Percentiles rank a stretch among this genome's conserved stretches.
Conservation (phyloP, 805 yeast species). For the Kregervanrija delftensis region DNA sequence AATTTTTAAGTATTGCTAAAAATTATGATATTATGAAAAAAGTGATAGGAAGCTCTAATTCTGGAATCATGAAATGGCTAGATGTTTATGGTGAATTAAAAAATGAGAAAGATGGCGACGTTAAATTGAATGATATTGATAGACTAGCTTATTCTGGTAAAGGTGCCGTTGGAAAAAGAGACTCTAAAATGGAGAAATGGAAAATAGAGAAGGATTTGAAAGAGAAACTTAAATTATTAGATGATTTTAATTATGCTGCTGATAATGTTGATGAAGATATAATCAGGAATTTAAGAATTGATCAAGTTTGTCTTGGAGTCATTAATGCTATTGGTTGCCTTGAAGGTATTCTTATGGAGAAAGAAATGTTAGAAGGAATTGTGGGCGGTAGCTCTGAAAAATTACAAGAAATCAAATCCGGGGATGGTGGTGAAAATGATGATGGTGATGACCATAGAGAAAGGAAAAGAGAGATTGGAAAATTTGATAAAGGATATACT, state of each 20-base stretch:
- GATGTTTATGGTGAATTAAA: conserved; percentile 4
- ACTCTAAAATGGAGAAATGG: conserved; percentile 65
- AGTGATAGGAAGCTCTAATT: neutral
- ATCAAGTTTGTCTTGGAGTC: conserved; percentile 46
- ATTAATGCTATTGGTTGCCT: conserved; percentile 48
- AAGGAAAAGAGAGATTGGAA: conserved; percentile 11
- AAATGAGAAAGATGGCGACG: conserved; percentile 4
- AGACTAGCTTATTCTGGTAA: neutral
- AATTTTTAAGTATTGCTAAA: neutral
- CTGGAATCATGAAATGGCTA: conserved; percentile 9
- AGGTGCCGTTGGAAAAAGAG: conserved; percentile 46
- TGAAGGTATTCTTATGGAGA: conserved; percentile 58
- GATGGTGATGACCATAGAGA: conserved; percentile 6
- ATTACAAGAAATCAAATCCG: conserved; percentile 12
- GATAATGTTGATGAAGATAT: conserved; percentile 55
- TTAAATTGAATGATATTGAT: conserved; percentile 9
- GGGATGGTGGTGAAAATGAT: conserved; percentile 4
- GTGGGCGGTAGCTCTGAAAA: conserved; percentile 8
- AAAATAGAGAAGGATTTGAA: conserved; percentile 52
- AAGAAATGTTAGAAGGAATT: conserved; percentile 49
- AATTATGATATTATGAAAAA: neutral
- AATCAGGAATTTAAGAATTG: conserved; percentile 47
- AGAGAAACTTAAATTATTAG: conserved; percentile 35
- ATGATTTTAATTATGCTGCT: conserved; percentile 21
- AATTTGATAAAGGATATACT: conserved; percentile 45